Percentiles rank a stretch among this genome's conserved stretches.
Conservation (phyloP, 768 basidiomycete genomes). For the Lyophyllum shimeji region DNA sequence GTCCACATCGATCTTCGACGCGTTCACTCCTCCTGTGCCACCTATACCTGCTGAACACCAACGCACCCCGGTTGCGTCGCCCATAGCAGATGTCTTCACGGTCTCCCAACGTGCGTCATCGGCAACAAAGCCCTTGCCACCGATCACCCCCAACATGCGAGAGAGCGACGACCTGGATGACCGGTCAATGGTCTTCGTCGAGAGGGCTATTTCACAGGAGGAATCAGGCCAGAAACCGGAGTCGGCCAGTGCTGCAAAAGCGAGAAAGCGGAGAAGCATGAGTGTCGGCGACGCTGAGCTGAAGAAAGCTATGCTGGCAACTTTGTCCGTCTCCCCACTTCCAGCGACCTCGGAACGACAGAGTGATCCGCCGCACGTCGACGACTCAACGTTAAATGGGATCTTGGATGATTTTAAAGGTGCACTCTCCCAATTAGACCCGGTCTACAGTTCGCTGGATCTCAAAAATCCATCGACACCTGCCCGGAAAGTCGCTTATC, state of each 20-base stretch:
- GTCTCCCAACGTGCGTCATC: constrained; percentile 31
- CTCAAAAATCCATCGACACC: constrained; percentile 67
- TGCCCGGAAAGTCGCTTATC: constrained; percentile 39
- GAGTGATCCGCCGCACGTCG: constrained; percentile 20
- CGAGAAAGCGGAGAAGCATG: constrained; percentile 64
- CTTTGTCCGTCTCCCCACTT: constrained; percentile 35
- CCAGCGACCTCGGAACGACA: constrained; percentile 29
- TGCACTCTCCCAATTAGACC: constrained; percentile 66
- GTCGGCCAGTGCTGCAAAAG: constrained; percentile 22
- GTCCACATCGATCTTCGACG: constrained; percentile 42
- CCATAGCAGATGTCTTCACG: constrained; percentile 53
- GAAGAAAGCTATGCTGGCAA: constrained; percentile 39
- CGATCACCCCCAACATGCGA: constrained; percentile 40
- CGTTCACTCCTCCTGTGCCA: constrained; percentile 51
- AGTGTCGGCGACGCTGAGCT: constrained; percentile 69
- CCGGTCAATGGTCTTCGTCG: constrained; percentile 57
- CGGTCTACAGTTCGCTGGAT: constrained; percentile 52
- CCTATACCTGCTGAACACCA: constrained; percentile 46
- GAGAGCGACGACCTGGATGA: constrained; percentile 50
- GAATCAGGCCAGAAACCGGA: constrained; percentile 20
- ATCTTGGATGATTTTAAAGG: constrained; percentile 75
- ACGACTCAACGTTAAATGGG: constrained; percentile 51
- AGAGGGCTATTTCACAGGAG: constrained; percentile 38
- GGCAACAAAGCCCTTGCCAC: constrained; percentile 64
- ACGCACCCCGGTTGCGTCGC: constrained; percentile 36